Conservation (phyloP, 805 yeast genomes). For the Spathaspora gorwiae region DNA sequence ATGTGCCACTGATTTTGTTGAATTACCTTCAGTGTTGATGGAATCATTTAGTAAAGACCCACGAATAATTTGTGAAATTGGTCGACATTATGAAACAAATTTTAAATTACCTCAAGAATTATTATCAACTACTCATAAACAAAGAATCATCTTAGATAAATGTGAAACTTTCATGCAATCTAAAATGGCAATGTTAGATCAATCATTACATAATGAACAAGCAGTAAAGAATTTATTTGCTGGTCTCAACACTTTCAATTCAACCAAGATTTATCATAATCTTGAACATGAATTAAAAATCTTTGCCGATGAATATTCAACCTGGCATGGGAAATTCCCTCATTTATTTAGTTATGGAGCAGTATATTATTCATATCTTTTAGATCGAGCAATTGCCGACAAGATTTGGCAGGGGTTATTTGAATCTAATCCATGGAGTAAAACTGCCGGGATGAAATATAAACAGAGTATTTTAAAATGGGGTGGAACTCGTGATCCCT, state of each 20-base stretch:
- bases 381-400: constrained; percentile 90
- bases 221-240: background rate
- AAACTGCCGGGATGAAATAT: constrained; percentile 73
- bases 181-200: constrained; percentile 87
- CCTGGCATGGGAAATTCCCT: constrained; percentile 93
- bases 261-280: constrained; percentile 59
- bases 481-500: constrained; percentile 93
- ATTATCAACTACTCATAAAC: constrained; percentile 48
- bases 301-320: constrained; percentile 64
- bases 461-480: constrained; percentile 68
- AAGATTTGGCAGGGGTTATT: constrained; percentile 78
- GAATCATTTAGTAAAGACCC: constrained; percentile 85
- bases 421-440: constrained; percentile 60
- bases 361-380: constrained; percentile 83
- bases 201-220: constrained; percentile 50
- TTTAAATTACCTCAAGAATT: constrained; percentile 50
- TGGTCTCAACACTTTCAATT: constrained; percentile 38
- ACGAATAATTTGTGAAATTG: constrained; percentile 67
- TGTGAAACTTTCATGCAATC: constrained; percentile 84
- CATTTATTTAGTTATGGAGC: constrained; percentile 93
- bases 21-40: constrained; percentile 93
- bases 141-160: constrained; percentile 50
- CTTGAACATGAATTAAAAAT: constrained; percentile 57
- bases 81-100: constrained; percentile 66
- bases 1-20: constrained; percentile 95